Base-by-base conservation (phyloP, 2,329 filamentous ascomycete species). In the Calonectria pseudoturangicola region DNA sequence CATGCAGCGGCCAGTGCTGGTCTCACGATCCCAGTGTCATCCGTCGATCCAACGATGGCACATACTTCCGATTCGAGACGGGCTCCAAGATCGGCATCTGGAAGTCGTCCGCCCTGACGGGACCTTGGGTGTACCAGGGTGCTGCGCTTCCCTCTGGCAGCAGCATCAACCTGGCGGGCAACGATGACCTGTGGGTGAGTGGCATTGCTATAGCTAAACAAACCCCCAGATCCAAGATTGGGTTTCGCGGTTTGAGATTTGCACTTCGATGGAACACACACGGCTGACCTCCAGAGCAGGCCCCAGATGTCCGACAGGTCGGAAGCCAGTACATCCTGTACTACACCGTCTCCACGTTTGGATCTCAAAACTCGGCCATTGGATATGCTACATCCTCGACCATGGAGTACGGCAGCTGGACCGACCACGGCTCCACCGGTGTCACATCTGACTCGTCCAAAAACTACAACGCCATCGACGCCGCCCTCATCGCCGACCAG, bases 321-420 rank as follows among this genome's bases (percentile, higher is more conserved):
- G 89, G 88, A 73, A 85, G 83, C 67, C 85, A 86, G 0, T 93
- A 93, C 84, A 89, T 93, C 78, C 87, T 94, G 21, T 93, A 92
- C 86, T 93, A 93, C 83, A 85, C 88, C 2, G 91, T 93, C 27
- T 90, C 88, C 43, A 85, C 87, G 1, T 93, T 92, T 73, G 92
- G 91, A 0, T 87, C 85, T 0, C 91, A 93, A 75, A 83, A 87
- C 81, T 92, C 89, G 0, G 90, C 90, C 41, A 93, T 94, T 74
- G 92, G 92, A 21, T 83, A 87, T 13, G 87, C 87, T 4, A 86
- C 84, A 4, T 86, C 84, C 1, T 75, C 82, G 0, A 87, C 85
- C 1, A 81, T 90, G 81, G 87, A 90, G 33, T 83, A 86, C 15
- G 90, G 90, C 45, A 86, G 84, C 18, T 93, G 91, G 91, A 91